These are phyloP conservation scores for Cyberlindnera mrakii DNA, from an alignment of 805 yeast species.

Conservation along the genomic window DNA sequence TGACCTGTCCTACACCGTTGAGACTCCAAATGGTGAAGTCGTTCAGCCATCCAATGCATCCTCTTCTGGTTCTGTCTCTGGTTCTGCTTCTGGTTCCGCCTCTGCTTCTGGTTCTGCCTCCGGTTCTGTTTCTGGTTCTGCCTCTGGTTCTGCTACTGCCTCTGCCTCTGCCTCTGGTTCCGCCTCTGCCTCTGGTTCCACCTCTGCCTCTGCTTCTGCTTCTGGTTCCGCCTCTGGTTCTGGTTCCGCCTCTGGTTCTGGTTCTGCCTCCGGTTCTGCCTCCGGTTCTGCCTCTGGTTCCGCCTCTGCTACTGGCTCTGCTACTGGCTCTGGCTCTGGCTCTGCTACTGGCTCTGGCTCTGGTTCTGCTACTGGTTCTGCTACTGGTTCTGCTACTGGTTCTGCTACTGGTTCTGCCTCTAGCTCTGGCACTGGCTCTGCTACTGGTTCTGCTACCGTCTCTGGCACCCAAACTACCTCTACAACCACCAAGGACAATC, in stretches of 20 bases:
- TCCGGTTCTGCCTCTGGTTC: too few species aligned
- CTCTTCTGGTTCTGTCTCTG: constrained; percentile 4
- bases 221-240: constrained; percentile 1
- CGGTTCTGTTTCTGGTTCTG: constrained; percentile 4
- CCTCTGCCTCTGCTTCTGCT: constrained; percentile 6
- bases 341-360: too few species aligned
- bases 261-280: too few species aligned
- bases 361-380: constrained; percentile 13
- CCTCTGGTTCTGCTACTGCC: constrained; percentile 6
- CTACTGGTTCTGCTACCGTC: constrained; percentile 11
- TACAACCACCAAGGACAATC: constrained; percentile 11
- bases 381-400: constrained; percentile 5
- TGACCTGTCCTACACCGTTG: constrained; percentile 7
- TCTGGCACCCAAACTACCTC: constrained; percentile 18
- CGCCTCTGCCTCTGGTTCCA: constrained; percentile 5
- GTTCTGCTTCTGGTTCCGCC: constrained; percentile 1
- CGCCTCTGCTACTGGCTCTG: too few species aligned
- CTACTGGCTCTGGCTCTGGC: too few species aligned
- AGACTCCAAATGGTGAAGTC: constrained; percentile 5
- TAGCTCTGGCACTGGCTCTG: constrained; percentile 8
- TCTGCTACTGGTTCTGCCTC: constrained; percentile 12
- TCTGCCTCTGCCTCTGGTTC: constrained; percentile 1
- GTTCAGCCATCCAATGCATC: constrained; percentile 2
- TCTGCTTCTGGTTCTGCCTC: constrained; percentile 7
- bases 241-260: constrained; percentile 6